A percentile compares a stretch with the other conserved stretches of the same genome.
phyloP scores from a whole-genome alignment of 345 rosid genomes.

The Carallia pectinifolia region DNA sequence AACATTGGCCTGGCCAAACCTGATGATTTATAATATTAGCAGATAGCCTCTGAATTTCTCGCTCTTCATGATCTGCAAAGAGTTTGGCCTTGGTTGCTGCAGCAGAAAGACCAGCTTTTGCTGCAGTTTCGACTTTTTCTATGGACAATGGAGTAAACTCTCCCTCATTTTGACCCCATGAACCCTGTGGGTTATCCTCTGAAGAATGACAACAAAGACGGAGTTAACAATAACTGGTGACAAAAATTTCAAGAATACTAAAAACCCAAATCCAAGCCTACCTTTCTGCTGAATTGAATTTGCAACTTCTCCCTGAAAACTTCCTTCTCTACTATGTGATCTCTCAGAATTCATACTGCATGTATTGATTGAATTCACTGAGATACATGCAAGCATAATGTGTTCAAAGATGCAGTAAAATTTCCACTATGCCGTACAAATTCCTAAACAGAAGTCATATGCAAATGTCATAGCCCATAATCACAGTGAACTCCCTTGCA shows the following conservation, averaged over 20 bases:
- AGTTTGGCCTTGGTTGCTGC: conserved; percentile 94
- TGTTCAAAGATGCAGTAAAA: neutral
- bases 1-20: conserved; percentile 36
- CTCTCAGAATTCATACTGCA: conserved; percentile 62
- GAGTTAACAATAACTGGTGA: neutral
- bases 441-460: neutral
- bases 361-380: neutral
- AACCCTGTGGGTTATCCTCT: conserved; percentile 41
- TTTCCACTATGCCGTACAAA: neutral
- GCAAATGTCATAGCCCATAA: neutral
- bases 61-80: conserved; percentile 98
- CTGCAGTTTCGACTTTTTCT: conserved; percentile 74
- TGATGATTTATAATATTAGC: conserved; percentile 95
- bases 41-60: conserved; percentile 95
- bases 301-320: conserved; percentile 47
- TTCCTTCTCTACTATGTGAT: conserved; percentile 45
- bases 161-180: conserved; percentile 49
- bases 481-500: neutral
- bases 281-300: conserved; percentile 50
- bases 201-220: conserved; percentile 19
- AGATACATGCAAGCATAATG: conserved; percentile 1
- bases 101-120: conserved; percentile 86
- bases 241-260: neutral
- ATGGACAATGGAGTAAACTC: conserved; percentile 49
- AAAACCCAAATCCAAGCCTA: conserved; percentile 17